Percentiles rank a stretch among this genome's conserved stretches.
phyloP scores from a whole-genome alignment of 2,329 filamentous ascomycete genomes.

The Aspergillus fumigatiaffinis region DNA sequence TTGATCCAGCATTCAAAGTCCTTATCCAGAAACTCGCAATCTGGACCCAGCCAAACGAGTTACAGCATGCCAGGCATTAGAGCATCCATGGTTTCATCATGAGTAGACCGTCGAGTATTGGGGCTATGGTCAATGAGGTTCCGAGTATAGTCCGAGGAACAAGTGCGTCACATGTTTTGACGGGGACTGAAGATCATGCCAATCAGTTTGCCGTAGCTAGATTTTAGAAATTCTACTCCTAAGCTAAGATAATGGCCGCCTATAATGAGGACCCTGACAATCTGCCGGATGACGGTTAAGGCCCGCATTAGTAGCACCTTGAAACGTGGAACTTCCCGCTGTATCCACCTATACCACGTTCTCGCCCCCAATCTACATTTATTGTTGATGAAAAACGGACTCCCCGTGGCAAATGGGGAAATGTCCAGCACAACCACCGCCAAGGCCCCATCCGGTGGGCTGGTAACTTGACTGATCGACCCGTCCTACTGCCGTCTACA shows the following conservation, averaged over 20 bases:
- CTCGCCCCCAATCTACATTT: neutral
- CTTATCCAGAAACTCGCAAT: conserved; percentile 23
- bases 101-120: neutral
- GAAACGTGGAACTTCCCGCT: neutral
- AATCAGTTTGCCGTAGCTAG: too few species aligned
- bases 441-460: too few species aligned
- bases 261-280: too few species aligned
- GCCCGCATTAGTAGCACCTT: neutral
- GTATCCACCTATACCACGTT: neutral
- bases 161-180: too few species aligned
- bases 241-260: too few species aligned
- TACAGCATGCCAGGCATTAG: conserved; percentile 26
- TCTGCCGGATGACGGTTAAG: too few species aligned
- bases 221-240: too few species aligned
- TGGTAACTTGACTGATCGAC: too few species aligned
- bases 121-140: too few species aligned
- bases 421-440: neutral
- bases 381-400: neutral
- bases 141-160: too few species aligned
- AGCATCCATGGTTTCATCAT: conserved; percentile 25
- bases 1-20: conserved; percentile 25
- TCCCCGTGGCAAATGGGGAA: neutral
- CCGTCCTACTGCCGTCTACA: too few species aligned
- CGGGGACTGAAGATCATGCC: too few species aligned
- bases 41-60: conserved; percentile 26